A percentile compares a stretch with the other conserved stretches of the same genome.
Conservation (phyloP, 1,139 yeast species). For the Pichia sp. region DNA sequence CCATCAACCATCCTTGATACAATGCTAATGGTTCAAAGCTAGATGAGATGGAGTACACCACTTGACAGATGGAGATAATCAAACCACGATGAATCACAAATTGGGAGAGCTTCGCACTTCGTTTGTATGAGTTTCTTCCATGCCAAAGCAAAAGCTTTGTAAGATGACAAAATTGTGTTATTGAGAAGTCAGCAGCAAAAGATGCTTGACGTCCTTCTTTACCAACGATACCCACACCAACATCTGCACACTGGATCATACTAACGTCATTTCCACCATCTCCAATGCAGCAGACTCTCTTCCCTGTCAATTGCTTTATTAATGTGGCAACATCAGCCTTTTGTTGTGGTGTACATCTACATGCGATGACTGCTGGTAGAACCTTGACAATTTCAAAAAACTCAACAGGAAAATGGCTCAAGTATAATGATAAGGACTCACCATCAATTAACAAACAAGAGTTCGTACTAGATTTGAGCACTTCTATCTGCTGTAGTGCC, state of each 20-base stretch:
- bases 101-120: constrained; percentile 92
- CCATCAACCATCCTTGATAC: constrained; percentile 96
- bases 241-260: constrained; percentile 98
- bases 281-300: constrained; percentile 94
- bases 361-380: constrained; percentile 91
- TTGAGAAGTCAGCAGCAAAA: constrained; percentile 92
- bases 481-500: constrained; percentile 72
- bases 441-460: constrained; percentile 91
- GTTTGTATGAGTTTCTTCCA: constrained; percentile 92
- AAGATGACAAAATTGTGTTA: constrained; percentile 84
- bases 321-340: constrained; percentile 89
- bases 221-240: constrained; percentile 98
- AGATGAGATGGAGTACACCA: constrained; percentile 82
- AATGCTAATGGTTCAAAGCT: constrained; percentile 89
- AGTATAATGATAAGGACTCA: constrained; percentile 68
- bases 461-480: constrained; percentile 54
- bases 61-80: constrained; percentile 92
- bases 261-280: constrained; percentile 99
- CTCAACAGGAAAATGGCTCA: constrained; percentile 57
- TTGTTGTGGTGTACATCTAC: constrained; percentile 98
- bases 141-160: constrained; percentile 92
- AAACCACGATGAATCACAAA: constrained; percentile 96
- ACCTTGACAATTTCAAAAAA: constrained; percentile 71
- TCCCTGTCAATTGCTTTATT: constrained; percentile 73
- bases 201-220: constrained; percentile 98